Percentiles rank a stretch among this genome's conserved stretches.
Evolutionary conservation across 192 early-diverging fungal genomes (phyloP).

Genomic region (Thamnidium elegans): DNA sequence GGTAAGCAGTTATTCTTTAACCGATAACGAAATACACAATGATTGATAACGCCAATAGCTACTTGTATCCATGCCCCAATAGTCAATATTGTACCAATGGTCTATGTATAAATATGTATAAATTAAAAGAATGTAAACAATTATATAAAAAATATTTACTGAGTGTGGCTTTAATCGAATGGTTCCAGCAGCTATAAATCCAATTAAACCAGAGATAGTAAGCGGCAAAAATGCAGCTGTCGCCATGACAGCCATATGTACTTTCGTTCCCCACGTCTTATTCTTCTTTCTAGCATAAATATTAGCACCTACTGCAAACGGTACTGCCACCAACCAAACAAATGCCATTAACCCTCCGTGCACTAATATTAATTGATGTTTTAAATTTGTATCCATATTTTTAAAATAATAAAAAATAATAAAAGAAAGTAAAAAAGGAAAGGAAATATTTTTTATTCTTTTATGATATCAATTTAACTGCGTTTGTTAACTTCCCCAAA

Average conservation of each 20-base stretch:
- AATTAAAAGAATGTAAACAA: neutral
- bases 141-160: conserved; percentile 4
- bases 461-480: conserved; percentile 48
- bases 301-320: conserved; percentile 7
- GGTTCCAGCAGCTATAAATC: neutral
- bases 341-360: conserved; percentile 14
- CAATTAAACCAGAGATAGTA: neutral
- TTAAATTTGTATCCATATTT: conserved; percentile 1
- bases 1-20: neutral
- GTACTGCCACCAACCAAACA: conserved; percentile 16
- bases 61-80: conserved; percentile 14
- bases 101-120: conserved; percentile 1
- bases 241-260: conserved; percentile 19
- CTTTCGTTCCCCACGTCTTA: conserved; percentile 14
- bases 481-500: conserved; percentile 64
- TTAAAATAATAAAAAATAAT: neutral
- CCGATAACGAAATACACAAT: conserved; percentile 11
- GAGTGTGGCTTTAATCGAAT: conserved; percentile 17
- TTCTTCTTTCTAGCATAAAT: conserved; percentile 16
- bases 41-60: conserved; percentile 8
- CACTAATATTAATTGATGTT: neutral
- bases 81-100: conserved; percentile 10
- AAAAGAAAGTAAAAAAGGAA: conserved; percentile 1
- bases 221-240: conserved; percentile 5
- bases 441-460: neutral